Conservation (phyloP, 2,329 filamentous ascomycete species). For the Paraphaeosphaeria sporulosa region DNA sequence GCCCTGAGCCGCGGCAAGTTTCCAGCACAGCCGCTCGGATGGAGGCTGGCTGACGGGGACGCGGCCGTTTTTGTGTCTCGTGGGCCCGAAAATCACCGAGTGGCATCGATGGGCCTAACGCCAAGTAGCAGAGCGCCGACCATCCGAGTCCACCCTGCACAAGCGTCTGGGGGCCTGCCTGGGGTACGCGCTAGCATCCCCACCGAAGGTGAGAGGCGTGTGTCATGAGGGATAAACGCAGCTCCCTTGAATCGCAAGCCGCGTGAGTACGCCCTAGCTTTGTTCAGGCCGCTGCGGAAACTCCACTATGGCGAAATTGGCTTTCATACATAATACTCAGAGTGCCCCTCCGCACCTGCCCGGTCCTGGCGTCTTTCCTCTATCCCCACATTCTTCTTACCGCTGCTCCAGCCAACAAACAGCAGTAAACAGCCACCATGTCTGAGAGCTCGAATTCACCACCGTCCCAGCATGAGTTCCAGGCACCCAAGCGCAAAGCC, state of each 20-base stretch:
- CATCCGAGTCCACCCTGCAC: constrained; percentile 29
- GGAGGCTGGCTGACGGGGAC: background rate
- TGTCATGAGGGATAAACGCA: constrained; percentile 46
- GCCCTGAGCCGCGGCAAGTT: constrained; percentile 31
- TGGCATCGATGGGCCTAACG: constrained; percentile 22
- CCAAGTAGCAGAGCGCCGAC: constrained; percentile 39
- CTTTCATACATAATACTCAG: constrained; percentile 42
- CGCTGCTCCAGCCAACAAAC: constrained; percentile 22
- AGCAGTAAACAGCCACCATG: constrained; percentile 35
- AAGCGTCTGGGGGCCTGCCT: constrained; percentile 38
- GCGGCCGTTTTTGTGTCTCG: constrained; percentile 22
- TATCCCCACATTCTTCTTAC: constrained; percentile 24
- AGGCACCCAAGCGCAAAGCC: constrained; percentile 64
- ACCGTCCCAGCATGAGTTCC: constrained; percentile 43
- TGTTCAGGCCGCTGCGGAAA: constrained; percentile 31
- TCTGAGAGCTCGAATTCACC: constrained; percentile 48
- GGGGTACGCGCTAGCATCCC: constrained; percentile 47
- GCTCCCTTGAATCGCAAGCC: constrained; percentile 38
- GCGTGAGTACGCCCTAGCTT: constrained; percentile 37
- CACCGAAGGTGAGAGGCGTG: constrained; percentile 40
- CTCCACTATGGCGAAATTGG: constrained; percentile 43
- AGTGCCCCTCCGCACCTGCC: constrained; percentile 34
- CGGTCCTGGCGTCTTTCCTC: constrained; percentile 22
- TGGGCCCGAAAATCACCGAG: constrained; percentile 41
- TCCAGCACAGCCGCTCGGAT: constrained; percentile 4